These are phyloP conservation scores for Blastobotrys chiropterorum DNA, from an alignment of 805 yeast genomes.

Conservation along the genomic window DNA sequence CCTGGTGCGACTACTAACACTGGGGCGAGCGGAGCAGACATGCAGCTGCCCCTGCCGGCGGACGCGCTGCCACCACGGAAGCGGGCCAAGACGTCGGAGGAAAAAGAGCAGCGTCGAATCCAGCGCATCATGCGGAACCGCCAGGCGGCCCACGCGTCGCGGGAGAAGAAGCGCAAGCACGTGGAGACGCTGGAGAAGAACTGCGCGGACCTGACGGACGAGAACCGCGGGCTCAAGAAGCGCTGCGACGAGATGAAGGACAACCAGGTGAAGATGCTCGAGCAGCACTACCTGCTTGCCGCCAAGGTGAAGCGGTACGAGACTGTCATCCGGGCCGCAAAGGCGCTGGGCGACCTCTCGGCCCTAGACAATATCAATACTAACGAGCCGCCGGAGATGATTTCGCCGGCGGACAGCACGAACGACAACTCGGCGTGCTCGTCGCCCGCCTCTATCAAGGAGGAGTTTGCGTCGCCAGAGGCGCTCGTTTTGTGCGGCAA, in stretches of 20 bases:
- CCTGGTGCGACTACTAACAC: background rate
- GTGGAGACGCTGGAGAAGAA: slow-evolving; percentile 75
- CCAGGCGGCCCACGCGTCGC: slow-evolving; percentile 94
- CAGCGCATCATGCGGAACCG: slow-evolving; percentile 91
- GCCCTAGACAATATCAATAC: slow-evolving; percentile 11
- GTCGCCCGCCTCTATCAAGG: slow-evolving; percentile 8
- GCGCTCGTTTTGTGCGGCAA: slow-evolving; percentile 15
- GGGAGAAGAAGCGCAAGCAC: slow-evolving; percentile 93
- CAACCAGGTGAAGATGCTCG: slow-evolving; percentile 15
- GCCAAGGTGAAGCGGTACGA: slow-evolving; percentile 16
- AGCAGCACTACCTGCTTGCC: slow-evolving; percentile 19
- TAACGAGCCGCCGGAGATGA: slow-evolving; percentile 1
- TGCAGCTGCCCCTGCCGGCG: slow-evolving; percentile 31
- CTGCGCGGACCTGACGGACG: slow-evolving; percentile 25
- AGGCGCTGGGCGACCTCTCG: slow-evolving; percentile 19
- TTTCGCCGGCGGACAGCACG: background rate
- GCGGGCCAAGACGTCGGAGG: slow-evolving; percentile 93
- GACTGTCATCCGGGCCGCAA: slow-evolving; percentile 17
- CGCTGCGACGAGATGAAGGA: slow-evolving; percentile 16
- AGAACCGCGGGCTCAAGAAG: slow-evolving; percentile 23
- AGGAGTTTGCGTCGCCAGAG: slow-evolving; percentile 17
- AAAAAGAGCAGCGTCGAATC: slow-evolving; percentile 91
- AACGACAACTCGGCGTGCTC: background rate
- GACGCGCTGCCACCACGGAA: slow-evolving; percentile 83
- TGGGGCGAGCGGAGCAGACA: slow-evolving; percentile 19